phyloP scores from a whole-genome alignment of 2,329 filamentous ascomycete species.

The Purpureocillium takamizusanense region DNA sequence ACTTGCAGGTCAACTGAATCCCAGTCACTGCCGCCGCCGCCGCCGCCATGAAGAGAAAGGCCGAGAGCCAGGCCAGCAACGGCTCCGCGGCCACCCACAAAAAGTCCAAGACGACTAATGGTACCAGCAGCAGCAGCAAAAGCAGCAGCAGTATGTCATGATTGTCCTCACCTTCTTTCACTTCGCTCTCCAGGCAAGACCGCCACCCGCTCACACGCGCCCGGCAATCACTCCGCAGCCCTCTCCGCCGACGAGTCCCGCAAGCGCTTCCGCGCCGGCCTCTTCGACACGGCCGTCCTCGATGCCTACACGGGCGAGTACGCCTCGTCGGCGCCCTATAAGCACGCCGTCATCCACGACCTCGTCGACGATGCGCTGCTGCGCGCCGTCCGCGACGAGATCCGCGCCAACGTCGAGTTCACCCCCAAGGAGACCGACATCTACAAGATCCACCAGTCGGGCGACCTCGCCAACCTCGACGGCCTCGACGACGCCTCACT shows the following conservation, averaged over 20 bases:
- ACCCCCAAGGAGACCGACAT: slow-evolving; percentile 99
- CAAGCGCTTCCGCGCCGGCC: slow-evolving; percentile 53
- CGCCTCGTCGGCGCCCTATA: slow-evolving; percentile 63
- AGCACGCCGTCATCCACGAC: slow-evolving; percentile 79
- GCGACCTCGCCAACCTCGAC: slow-evolving; percentile 92
- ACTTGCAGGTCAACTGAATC: slow-evolving; percentile 16
- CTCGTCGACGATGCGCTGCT: slow-evolving; percentile 76
- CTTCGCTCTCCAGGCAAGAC: no score
- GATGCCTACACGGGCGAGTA: slow-evolving; percentile 53
- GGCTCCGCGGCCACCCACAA: slow-evolving; percentile 39
- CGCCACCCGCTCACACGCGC: slow-evolving; percentile 1
- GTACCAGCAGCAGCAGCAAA: no score
- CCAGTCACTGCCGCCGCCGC: no score
- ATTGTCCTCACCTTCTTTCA: slow-evolving; percentile 3
- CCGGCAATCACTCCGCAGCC: slow-evolving; percentile 21
- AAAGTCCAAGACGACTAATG: slow-evolving; percentile 39
- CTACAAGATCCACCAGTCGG: slow-evolving; percentile 98
- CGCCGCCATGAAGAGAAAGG: slow-evolving; percentile 49
- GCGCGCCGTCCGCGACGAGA: slow-evolving; percentile 78
- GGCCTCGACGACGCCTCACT: slow-evolving; percentile 82
- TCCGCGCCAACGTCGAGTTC: slow-evolving; percentile 84
- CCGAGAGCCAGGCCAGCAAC: slow-evolving; percentile 33
- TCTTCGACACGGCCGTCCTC: slow-evolving; percentile 54
- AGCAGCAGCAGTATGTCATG: slow-evolving; percentile 23
- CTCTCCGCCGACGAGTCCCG: slow-evolving; percentile 40